phyloP scores from a whole-genome alignment of 176 grass and related monocot genomes.

The Lolium rigidum region DNA sequence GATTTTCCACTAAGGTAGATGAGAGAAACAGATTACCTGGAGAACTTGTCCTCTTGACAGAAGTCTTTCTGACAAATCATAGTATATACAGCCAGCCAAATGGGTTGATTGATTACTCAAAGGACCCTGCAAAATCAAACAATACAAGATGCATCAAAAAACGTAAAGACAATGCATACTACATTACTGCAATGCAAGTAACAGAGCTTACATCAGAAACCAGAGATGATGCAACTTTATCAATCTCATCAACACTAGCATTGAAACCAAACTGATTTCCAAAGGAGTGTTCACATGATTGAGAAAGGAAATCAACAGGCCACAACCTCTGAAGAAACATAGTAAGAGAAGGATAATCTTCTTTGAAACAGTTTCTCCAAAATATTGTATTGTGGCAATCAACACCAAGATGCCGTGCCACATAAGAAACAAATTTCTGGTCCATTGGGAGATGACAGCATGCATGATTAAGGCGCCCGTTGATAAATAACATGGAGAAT shows the following conservation, averaged over 20 bases:
- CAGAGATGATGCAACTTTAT: constrained; percentile 15
- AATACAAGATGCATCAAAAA: constrained; percentile 38
- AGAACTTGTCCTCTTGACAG: constrained; percentile 61
- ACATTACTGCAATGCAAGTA: constrained; percentile 3
- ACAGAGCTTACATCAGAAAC: constrained; percentile 68
- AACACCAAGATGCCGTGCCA: background rate
- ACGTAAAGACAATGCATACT: constrained; percentile 4
- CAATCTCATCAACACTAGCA: too few relatives aligned
- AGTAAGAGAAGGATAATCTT: constrained; percentile 35
- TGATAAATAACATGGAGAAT: too few relatives aligned
- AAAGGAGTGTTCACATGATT: constrained; percentile 40
- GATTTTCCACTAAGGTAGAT: background rate
- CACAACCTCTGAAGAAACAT: constrained; percentile 76
- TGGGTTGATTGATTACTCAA: constrained; percentile 53
- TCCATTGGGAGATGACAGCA: constrained; percentile 71
- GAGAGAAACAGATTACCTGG: constrained; percentile 53
- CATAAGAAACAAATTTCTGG: constrained; percentile 58
- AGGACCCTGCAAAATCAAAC: constrained; percentile 58
- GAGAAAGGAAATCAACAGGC: constrained; percentile 48
- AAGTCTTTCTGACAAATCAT: constrained; percentile 82
- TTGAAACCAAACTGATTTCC: constrained; percentile 2
- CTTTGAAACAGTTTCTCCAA: too few relatives aligned
- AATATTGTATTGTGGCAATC: too few relatives aligned
- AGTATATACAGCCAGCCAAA: constrained; percentile 75
- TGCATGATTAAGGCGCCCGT: constrained; percentile 17